Evolutionary conservation across 805 yeast genomes (phyloP), one percentile per base, ranked within the genome.

Genomic region (Hanseniaspora meyeri): DNA sequence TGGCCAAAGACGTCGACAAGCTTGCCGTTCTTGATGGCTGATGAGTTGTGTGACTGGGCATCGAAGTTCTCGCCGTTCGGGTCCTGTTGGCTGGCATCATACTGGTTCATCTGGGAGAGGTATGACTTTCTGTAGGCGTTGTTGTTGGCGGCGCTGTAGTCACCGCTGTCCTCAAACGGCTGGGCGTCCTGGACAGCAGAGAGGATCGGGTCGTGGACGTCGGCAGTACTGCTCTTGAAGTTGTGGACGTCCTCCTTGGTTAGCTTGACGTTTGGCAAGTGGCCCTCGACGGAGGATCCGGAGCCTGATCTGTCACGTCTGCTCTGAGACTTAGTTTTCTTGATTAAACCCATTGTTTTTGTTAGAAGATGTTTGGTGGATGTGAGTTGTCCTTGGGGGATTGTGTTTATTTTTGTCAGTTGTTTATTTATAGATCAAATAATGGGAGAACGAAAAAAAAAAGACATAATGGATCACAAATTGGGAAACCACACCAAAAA

Each of bases 181-280:
- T 93, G 97, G 9, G 85, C 91, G 70, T 91, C 97, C 66, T 85
- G 89, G 48, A 93, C 95, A 3, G 98, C 98, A 39, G 84, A 77
- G 60, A 93, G 73, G 59, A 93, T 83, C n/a, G 96, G 97, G 71
- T 89, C 97, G 62, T 85, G 87, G 36, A 84, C 81, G 56, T 84
- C 79, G 43, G 81, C 82, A 1, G 88, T 76, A 63, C 85, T 78
- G 63, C 79, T 74, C 64, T 84, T 83, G 63, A 79, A 77, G 59
- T 80, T 72, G 50, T 73, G 73, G 38, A 73, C 75, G 61, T 80
- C 84, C 19, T 72, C 78, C 53, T 73, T 72, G 10, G 81, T 74
- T 57, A 80, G 64, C 60, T 75, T 74, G 31, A 70, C 67, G 29
- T 74, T 68, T 6, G 64, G 64, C 27, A 62, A 61, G 45, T 65